These are phyloP conservation scores for Pistacia vera DNA, from an alignment of 345 rosid genomes.

Conservation along the genomic window DNA sequence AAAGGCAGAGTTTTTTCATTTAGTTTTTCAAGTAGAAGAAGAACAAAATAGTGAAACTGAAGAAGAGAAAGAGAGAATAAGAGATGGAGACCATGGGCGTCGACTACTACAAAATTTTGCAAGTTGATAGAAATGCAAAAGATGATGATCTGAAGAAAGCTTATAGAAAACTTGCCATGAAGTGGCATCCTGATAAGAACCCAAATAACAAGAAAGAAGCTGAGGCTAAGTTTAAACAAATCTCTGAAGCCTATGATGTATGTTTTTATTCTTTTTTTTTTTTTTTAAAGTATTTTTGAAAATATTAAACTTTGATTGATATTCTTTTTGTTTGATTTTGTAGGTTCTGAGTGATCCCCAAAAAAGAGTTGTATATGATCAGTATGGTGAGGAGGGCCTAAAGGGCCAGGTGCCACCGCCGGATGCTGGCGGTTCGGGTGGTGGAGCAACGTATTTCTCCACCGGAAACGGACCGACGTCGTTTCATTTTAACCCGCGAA, in stretches of 20 bases:
- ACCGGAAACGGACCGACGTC: conserved; percentile 52
- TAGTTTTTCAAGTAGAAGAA: not conserved
- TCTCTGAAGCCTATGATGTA: conserved; percentile 78
- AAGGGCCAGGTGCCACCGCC: conserved; percentile 83
- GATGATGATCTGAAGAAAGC: conserved; percentile 74
- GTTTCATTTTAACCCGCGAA: conserved; percentile 67
- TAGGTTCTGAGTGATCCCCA: conserved; percentile 87
- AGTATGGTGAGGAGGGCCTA: conserved; percentile 77
- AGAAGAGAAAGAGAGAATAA: conserved; percentile 32
- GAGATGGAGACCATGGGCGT: conserved; percentile 44
- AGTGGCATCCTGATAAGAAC: conserved; percentile 57
- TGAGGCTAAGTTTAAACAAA: conserved; percentile 70
- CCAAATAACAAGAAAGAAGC: conserved; percentile 63
- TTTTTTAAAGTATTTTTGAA: not conserved
- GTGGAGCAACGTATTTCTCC: conserved; percentile 54
- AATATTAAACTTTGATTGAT: not conserved
- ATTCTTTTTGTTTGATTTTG: not conserved
- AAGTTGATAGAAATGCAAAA: conserved; percentile 53
- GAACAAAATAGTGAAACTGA: conserved; percentile 8
- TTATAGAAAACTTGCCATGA: conserved; percentile 58
- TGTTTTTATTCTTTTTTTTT: not conserved
- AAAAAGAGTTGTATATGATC: conserved; percentile 74
- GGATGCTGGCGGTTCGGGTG: conserved; percentile 46
- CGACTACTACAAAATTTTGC: conserved; percentile 61
- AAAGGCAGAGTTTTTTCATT: too few relatives aligned